Conservation (phyloP, 1,284 basidiomycete species). For the Schizopora paradoxa region DNA sequence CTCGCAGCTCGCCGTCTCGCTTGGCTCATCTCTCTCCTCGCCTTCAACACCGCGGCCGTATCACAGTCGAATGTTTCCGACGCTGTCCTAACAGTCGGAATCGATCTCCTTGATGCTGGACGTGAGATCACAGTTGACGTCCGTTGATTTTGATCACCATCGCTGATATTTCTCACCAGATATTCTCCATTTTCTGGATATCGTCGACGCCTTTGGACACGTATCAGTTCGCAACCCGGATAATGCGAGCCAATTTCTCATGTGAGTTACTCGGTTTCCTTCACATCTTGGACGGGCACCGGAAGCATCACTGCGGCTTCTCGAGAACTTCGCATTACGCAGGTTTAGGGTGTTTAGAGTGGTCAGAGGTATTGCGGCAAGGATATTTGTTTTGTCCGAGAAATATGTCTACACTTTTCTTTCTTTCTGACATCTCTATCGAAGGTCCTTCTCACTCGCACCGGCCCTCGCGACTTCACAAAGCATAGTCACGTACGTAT, state of each 20-base stretch:
- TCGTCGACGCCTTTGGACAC: slow-evolving; percentile 4
- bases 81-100: neutral
- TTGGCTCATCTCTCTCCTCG: too few species aligned
- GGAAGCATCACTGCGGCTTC: neutral
- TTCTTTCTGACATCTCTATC: too few species aligned
- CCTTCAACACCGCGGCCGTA: too few species aligned
- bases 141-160: neutral
- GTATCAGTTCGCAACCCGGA: slow-evolving; percentile 4
- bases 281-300: neutral
- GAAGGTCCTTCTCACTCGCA: slow-evolving; percentile 1
- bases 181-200: slow-evolving; percentile 5
- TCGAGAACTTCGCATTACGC: too few species aligned
- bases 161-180: neutral
- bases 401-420: too few species aligned
- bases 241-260: slow-evolving; percentile 3
- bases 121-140: neutral
- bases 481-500: neutral
- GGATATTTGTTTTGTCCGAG: too few species aligned
- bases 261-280: neutral
- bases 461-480: slow-evolving; percentile 1
- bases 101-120: neutral
- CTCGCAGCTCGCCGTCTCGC: too few species aligned
- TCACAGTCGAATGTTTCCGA: neutral
- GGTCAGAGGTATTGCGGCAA: too few species aligned
- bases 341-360: too few species aligned